Percentiles rank a stretch among this genome's conserved stretches.
These are phyloP conservation scores for Plasmopara viticola DNA, from an alignment of 352 stramenopile genomes.

Conservation along the genomic window DNA sequence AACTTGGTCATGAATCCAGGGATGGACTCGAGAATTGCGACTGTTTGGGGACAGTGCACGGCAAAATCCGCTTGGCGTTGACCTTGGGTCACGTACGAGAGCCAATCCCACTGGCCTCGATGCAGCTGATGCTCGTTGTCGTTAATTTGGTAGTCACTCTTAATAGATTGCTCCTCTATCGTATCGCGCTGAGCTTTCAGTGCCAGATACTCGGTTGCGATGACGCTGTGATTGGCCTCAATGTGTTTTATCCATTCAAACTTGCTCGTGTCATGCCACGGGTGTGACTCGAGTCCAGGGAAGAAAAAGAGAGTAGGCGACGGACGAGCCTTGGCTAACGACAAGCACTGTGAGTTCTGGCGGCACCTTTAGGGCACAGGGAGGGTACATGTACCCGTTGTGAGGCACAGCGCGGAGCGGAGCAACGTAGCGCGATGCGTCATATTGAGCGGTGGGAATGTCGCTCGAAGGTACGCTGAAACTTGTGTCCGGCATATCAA, in stretches of 20 bases:
- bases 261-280: conserved; percentile 53
- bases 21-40: conserved; percentile 67
- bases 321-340: conserved; percentile 57
- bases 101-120: conserved; percentile 92
- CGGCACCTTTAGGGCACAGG: background rate
- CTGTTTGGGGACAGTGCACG: conserved; percentile 52
- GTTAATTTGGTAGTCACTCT: conserved; percentile 53
- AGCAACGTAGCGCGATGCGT: conserved; percentile 53
- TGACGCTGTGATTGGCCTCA: conserved; percentile 49
- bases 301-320: conserved; percentile 80
- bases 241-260: conserved; percentile 55
- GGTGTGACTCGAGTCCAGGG: conserved; percentile 50
- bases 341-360: no score
- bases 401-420: conserved; percentile 72
- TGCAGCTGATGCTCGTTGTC: conserved; percentile 76
- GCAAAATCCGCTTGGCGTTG: conserved; percentile 61
- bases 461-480: no score
- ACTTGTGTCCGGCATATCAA: no score
- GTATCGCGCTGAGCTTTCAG: conserved; percentile 32
- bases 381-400: conserved; percentile 38
- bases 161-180: background rate
- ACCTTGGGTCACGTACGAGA: conserved; percentile 75
- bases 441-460: conserved; percentile 5
- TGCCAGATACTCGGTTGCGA: conserved; percentile 55
- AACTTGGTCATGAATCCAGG: conserved; percentile 81